phyloP scores from a whole-genome alignment of 208 protist genomes.

The Acanthamoeba castellanii region DNA sequence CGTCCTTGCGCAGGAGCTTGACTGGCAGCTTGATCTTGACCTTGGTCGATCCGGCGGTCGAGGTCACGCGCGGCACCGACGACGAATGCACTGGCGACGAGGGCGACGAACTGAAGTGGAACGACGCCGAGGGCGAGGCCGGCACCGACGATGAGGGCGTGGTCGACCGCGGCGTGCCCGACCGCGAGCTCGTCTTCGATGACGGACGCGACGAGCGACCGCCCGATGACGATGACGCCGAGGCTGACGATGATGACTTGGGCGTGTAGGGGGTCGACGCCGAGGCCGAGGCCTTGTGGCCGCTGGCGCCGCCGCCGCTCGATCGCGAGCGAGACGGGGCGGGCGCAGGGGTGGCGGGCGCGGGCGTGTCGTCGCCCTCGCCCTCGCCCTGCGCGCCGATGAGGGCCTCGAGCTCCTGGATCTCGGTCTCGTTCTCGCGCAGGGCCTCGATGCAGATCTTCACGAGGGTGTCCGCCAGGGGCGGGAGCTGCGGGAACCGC shows the following conservation, averaged over 20 bases:
- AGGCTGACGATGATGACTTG: background rate
- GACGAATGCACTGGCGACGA: background rate
- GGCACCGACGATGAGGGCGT: constrained; percentile 33
- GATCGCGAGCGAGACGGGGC: background rate
- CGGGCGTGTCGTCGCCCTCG: background rate
- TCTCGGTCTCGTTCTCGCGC: constrained; percentile 43
- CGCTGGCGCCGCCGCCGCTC: background rate
- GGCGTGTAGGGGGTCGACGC: constrained; percentile 9
- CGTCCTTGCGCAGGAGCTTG: constrained; percentile 9
- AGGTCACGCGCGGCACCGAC: constrained; percentile 10
- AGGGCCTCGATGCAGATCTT: constrained; percentile 46
- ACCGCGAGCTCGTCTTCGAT: background rate
- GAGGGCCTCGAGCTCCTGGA: constrained; percentile 62
- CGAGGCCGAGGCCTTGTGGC: background rate
- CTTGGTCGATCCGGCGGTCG: constrained; percentile 7
- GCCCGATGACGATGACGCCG: background rate
- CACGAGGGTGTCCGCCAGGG: constrained; percentile 76
- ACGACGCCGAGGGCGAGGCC: constrained; percentile 31
- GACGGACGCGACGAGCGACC: background rate
- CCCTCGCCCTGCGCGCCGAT: background rate
- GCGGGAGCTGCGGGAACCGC: constrained; percentile 74
- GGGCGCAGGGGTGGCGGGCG: background rate
- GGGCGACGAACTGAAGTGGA: constrained; percentile 37
- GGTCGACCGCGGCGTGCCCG: background rate
- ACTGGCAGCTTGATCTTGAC: constrained; percentile 47